Evolutionary conservation across 495 filamentous ascomycete genomes (phyloP), one percentile per base, ranked within the genome.

Genomic region (Pseudevernia furfuracea): DNA sequence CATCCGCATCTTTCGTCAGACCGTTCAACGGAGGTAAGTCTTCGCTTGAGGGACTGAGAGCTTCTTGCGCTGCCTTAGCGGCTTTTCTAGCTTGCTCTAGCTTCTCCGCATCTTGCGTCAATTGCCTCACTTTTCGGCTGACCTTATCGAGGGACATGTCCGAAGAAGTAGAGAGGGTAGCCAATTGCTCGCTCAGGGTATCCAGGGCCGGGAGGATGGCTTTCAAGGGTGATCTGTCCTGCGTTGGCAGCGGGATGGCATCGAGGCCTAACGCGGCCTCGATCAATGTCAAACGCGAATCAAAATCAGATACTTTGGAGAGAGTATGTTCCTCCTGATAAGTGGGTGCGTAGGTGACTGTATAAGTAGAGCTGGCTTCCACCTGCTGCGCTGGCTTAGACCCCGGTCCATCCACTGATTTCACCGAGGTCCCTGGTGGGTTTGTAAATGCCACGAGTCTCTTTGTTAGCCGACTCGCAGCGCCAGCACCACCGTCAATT

Each of bases 291-390:
- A 99, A 80, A 7, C 94, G 86, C 39, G 81, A 78, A 71, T 97
- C 94, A 66, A 97, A 96, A 62, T 93, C 89, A 32, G 92, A 90
- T 9, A 90, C 90, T 70, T 90, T 89, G 25, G 87, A 84, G 17
- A 97, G 81, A 25, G 88, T 79, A 70, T 86, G 84, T 14, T 78
- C 83, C 68, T 85, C 78, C 56, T 86, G 78, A 64, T 85, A 85
- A 37, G 76, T 71, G 57, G 89, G 76, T 66, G 79, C 76, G 69
- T 84, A 79, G 65, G 78, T 81, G 62, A 85, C 73, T 19, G 78
- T 84, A 73, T 85, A 84, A 41, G 77, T 79, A 41, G 70, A 43
- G 12, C 66, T 67, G 39, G 30, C 46, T 49, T 38, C 55, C 1
- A 32, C 17, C n/a, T 65, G 34, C 8, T 68, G 52, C 32, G 64